Evolutionary conservation across 495 filamentous ascomycete species (phyloP).

Genomic region (Evansstolkia leycettana): DNA sequence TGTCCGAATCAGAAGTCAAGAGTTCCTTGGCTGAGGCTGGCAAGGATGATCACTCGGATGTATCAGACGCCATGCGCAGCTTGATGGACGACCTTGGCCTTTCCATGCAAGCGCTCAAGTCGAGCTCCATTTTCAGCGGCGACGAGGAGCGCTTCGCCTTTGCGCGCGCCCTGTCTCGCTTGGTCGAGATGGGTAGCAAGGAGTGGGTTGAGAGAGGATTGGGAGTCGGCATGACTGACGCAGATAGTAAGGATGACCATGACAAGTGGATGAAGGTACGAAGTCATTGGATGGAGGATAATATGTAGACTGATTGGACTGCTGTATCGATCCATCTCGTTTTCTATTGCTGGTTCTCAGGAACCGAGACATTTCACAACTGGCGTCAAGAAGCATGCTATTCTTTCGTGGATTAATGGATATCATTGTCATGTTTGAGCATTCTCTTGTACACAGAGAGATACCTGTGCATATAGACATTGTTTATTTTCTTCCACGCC

Average conservation of each 20-base stretch:
- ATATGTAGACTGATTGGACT: constrained; percentile 38
- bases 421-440: too few relatives aligned
- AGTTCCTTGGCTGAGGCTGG: constrained; percentile 19
- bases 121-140: constrained; percentile 77
- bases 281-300: constrained; percentile 60
- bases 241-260: constrained; percentile 47
- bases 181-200: constrained; percentile 86
- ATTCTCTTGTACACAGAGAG: too few relatives aligned
- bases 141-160: constrained; percentile 97
- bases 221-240: constrained; percentile 52
- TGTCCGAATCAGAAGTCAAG: constrained; percentile 65
- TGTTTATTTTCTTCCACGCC: too few relatives aligned
- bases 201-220: constrained; percentile 90
- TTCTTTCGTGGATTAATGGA: too few relatives aligned
- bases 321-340: too few relatives aligned
- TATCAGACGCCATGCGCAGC: constrained; percentile 73
- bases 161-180: constrained; percentile 70
- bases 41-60: constrained; percentile 39
- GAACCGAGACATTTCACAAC: too few relatives aligned
- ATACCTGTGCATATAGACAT: too few relatives aligned
- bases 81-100: constrained; percentile 91
- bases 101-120: constrained; percentile 76
- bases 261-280: constrained; percentile 54
- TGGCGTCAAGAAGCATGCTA: too few relatives aligned
- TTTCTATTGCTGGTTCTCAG: too few relatives aligned